Evolutionary conservation across 306 rosid species (phyloP).

Genomic region (Begonia loranthoides): DNA sequence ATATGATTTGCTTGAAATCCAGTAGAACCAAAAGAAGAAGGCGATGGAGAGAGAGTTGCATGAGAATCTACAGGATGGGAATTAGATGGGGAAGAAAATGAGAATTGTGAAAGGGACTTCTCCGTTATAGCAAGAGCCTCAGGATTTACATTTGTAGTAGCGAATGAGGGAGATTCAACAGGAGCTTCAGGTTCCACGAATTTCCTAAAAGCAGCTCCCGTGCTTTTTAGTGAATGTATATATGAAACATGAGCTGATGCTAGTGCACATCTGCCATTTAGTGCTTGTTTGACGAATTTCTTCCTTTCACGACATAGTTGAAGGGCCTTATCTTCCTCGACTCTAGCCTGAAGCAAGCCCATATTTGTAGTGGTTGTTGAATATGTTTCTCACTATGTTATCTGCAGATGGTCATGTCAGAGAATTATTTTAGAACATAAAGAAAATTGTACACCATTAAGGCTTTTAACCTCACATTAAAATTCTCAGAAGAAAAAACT

Average conservation of each 20-base stretch:
- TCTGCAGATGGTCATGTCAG: too few relatives aligned
- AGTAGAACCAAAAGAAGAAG: slow-evolving; percentile 53
- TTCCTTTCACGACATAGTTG: slow-evolving; percentile 83
- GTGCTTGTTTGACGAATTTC: slow-evolving; percentile 82
- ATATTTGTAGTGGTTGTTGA: slow-evolving; percentile 22
- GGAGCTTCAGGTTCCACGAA: slow-evolving; percentile 67
- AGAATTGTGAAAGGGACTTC: slow-evolving; percentile 43
- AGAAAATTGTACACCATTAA: background rate
- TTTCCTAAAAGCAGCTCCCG: slow-evolving; percentile 61
- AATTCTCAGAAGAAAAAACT: too few relatives aligned
- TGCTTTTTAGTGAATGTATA: slow-evolving; percentile 56
- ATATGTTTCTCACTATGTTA: slow-evolving; percentile 16
- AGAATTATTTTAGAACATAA: too few relatives aligned
- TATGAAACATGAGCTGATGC: slow-evolving; percentile 81
- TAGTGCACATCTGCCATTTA: slow-evolving; percentile 81
- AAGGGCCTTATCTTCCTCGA: slow-evolving; percentile 81
- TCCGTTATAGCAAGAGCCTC: slow-evolving; percentile 59
- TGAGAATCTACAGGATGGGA: slow-evolving; percentile 39
- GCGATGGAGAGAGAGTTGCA: slow-evolving; percentile 42
- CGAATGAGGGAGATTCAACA: slow-evolving; percentile 53
- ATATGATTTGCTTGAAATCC: slow-evolving; percentile 53
- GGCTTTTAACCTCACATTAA: background rate
- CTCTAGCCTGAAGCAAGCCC: slow-evolving; percentile 70
- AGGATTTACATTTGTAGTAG: slow-evolving; percentile 56
- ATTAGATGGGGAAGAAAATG: slow-evolving; percentile 42